Base-by-base conservation (phyloP, 345 rosid species). In the Jatropha curcas region DNA sequence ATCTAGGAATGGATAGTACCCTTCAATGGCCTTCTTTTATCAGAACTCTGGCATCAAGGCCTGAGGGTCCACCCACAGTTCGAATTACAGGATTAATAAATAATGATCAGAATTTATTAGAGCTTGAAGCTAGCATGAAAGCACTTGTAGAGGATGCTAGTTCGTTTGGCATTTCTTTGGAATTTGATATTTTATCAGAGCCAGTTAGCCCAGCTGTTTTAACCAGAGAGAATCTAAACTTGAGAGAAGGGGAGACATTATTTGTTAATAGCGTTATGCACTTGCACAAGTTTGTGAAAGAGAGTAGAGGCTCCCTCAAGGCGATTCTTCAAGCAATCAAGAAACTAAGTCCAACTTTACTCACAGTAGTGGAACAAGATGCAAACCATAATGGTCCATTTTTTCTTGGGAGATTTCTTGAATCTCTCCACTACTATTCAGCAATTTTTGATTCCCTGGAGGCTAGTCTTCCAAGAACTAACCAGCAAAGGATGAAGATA, bases 351-450 rank as follows among this genome's bases (percentile, higher is more conserved):
- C 93, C 89, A n/a, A 37, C 79, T 13, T 68, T 86, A 72, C 67
- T 89, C 10, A 89, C 88, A 0, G 80, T 85, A 51, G 82, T 86
- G 68, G 93, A 89, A 62, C 93, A 87, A 77, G 93, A 89, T 61
- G 89, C 91, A 5, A 89, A 83, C 79, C 93, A 89, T 67, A 87
- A 87, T 48, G 89, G 93, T 5, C 91, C 89, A 0, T 87, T 89
- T 82, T 89, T 89, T 57, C 89, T 87, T 2, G 91, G 93, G 33
- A 79, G 88, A 51, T 89, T 87, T 66, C 84, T 85, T n/a, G 93
- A 89, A 72, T 85, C 93, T 28, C 93, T 89, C 52, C 89, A 89
- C 37, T 87, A 87, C 74, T 89, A 83, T 63, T 87, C 93, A 0
- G 89, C 91, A 33, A 79, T 89, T 55, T 89, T 89, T 3, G 89